Percentiles rank a stretch among this genome's conserved stretches.
phyloP scores from a whole-genome alignment of 805 yeast species.

The Yamadazyma scolyti region DNA sequence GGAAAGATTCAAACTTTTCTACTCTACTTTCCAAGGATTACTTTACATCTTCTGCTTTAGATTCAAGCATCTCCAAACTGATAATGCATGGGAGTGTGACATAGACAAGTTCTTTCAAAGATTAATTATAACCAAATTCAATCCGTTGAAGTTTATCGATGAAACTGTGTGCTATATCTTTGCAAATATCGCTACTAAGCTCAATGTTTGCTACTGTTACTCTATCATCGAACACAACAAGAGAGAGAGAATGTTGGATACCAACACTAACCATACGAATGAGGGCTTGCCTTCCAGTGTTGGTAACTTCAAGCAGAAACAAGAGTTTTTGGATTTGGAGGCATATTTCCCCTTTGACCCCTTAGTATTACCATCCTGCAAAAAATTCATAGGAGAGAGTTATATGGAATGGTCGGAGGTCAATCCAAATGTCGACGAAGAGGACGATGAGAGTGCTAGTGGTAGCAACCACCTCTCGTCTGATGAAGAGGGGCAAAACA shows the following conservation, averaged over 20 bases:
- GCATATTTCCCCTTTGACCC: constrained; percentile 98
- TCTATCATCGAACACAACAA: constrained; percentile 89
- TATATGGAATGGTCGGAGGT: constrained; percentile 71
- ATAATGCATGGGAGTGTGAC: constrained; percentile 67
- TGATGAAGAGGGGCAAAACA: constrained; percentile 13
- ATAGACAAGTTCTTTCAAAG: constrained; percentile 86
- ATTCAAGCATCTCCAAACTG: constrained; percentile 48
- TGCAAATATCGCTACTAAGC: constrained; percentile 87
- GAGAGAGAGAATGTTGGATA: constrained; percentile 56
- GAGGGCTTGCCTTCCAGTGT: constrained; percentile 22
- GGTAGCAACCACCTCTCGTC: constrained; percentile 18
- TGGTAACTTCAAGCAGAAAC: constrained; percentile 54
- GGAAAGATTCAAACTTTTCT: constrained; percentile 87
- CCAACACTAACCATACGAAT: constrained; percentile 8
- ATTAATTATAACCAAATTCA: constrained; percentile 80
- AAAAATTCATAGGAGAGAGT: constrained; percentile 48
- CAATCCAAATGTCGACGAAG: constrained; percentile 53
- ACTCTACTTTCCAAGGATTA: constrained; percentile 87
- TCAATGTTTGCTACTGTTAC: constrained; percentile 89
- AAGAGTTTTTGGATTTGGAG: constrained; percentile 83
- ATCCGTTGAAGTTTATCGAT: constrained; percentile 90
- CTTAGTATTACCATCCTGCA: constrained; percentile 61
- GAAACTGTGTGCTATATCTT: constrained; percentile 91
- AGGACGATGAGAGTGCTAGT: constrained; percentile 46
- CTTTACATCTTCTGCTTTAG: constrained; percentile 91